A percentile compares a stretch with the other conserved stretches of the same genome.
Evolutionary conservation across 768 basidiomycete species (phyloP).

Genomic region (Inosperma sp.): DNA sequence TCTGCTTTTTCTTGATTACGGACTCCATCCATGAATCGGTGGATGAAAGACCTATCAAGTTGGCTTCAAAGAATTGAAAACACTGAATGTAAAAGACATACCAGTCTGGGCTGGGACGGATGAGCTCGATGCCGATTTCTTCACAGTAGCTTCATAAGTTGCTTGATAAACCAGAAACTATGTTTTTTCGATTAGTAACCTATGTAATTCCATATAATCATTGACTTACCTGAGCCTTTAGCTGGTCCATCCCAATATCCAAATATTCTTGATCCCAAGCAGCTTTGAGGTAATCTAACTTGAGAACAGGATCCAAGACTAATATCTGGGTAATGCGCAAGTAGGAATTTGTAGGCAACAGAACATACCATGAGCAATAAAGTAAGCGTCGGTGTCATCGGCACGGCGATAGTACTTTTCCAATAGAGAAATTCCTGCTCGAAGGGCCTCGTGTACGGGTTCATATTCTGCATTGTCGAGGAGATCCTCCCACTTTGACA

Average conservation of each 20-base stretch:
- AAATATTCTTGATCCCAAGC: neutral
- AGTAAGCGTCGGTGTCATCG: neutral
- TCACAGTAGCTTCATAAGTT: neutral
- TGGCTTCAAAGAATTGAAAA: too few relatives aligned
- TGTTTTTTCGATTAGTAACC: neutral
- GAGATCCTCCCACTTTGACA: neutral
- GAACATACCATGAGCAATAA: constrained; percentile 1
- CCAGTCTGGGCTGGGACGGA: too few relatives aligned
- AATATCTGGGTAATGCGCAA: neutral
- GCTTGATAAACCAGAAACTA: constrained; percentile 2
- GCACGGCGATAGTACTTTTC: constrained; percentile 4
- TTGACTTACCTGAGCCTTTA: neutral
- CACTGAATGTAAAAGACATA: too few relatives aligned
- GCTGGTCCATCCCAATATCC: neutral
- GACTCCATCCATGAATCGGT: too few relatives aligned
- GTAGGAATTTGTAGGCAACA: neutral
- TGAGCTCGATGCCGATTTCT: too few relatives aligned
- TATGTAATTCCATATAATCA: neutral
- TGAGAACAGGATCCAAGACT: constrained; percentile 1
- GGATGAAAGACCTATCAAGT: too few relatives aligned
- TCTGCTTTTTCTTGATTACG: too few relatives aligned
- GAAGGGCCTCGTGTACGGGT: neutral
- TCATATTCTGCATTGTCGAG: neutral
- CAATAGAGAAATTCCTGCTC: neutral
- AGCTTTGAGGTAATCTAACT: neutral